These are phyloP conservation scores for Erodium texanum DNA, from an alignment of 441 rosid species.

Conservation along the genomic window DNA sequence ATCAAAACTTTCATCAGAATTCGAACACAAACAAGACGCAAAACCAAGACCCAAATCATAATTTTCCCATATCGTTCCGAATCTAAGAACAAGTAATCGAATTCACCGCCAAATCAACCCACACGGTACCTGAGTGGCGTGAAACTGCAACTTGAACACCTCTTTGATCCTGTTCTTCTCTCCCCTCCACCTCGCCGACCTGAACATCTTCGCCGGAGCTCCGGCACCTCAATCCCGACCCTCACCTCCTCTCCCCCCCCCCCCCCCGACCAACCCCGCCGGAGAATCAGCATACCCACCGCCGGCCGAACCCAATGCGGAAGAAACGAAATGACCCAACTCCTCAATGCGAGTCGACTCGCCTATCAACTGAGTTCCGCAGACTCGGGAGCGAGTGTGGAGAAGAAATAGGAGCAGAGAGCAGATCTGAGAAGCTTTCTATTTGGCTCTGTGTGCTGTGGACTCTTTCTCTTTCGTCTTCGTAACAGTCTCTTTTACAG, in stretches of 20 bases:
- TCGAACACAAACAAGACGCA: neutral
- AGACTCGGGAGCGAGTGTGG: neutral
- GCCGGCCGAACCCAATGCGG: slow-evolving; percentile 24
- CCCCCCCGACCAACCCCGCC: neutral
- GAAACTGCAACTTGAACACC: slow-evolving; percentile 70
- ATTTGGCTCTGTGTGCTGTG: neutral
- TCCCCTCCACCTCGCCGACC: slow-evolving; percentile 67
- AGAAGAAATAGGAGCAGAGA: neutral
- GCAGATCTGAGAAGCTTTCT: slow-evolving; percentile 26
- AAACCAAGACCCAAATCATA: neutral
- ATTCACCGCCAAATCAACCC: slow-evolving; percentile 30
- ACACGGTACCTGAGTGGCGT: slow-evolving; percentile 66
- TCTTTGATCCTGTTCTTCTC: slow-evolving; percentile 72
- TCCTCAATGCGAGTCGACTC: slow-evolving; percentile 1
- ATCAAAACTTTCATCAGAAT: neutral
- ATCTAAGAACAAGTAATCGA: neutral
- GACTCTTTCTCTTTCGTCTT: neutral
- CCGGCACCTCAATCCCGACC: slow-evolving; percentile 12
- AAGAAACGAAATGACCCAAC: neutral
- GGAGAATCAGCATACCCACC: slow-evolving; percentile 32
- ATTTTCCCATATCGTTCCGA: neutral
- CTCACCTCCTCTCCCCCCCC: slow-evolving; percentile 10
- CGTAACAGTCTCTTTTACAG: slow-evolving; percentile 19
- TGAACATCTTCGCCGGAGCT: slow-evolving; percentile 47
- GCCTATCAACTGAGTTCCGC: neutral